A percentile compares a stretch with the other conserved stretches of the same genome.
phyloP scores from a whole-genome alignment of 1,284 basidiomycete species.

The Malassezia globosa region DNA sequence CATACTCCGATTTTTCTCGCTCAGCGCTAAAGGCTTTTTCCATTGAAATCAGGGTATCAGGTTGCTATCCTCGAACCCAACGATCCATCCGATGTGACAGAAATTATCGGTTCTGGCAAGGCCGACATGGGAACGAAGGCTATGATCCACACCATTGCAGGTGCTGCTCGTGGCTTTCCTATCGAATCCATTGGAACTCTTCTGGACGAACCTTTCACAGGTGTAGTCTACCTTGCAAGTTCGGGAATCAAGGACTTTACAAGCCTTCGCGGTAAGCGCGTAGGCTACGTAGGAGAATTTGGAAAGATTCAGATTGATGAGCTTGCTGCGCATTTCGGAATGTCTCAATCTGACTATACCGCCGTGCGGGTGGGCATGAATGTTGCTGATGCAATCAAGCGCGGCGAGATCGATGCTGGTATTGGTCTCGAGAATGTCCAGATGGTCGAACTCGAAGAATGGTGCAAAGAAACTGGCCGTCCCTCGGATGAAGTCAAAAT shows the following conservation, averaged over 20 bases:
- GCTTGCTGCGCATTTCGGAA: slow-evolving; percentile 31
- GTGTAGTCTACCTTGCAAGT: slow-evolving; percentile 48
- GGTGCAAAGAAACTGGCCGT: slow-evolving; percentile 45
- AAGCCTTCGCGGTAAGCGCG: slow-evolving; percentile 48
- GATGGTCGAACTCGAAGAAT: slow-evolving; percentile 47
- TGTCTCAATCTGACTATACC: slow-evolving; percentile 47
- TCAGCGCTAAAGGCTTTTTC: slow-evolving; percentile 40
- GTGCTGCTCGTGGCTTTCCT: slow-evolving; percentile 46
- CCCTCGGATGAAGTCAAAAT: slow-evolving; percentile 48
- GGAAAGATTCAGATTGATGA: slow-evolving; percentile 47
- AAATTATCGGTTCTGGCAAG: slow-evolving; percentile 46
- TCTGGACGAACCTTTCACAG: slow-evolving; percentile 49
- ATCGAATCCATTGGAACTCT: slow-evolving; percentile 48
- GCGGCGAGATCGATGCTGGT: slow-evolving; percentile 48
- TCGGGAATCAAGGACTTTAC: slow-evolving; percentile 47
- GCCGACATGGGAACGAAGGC: slow-evolving; percentile 48
- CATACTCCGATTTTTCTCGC: slow-evolving; percentile 48
- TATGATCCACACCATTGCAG: slow-evolving; percentile 48
- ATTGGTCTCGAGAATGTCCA: slow-evolving; percentile 48
- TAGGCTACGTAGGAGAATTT: slow-evolving; percentile 49
- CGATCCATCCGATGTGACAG: slow-evolving; percentile 39
- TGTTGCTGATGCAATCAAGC: slow-evolving; percentile 47
- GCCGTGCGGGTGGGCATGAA: slow-evolving; percentile 49
- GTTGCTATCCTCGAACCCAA: slow-evolving; percentile 48
- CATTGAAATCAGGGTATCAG: slow-evolving; percentile 47